Evolutionary conservation across 305 asterid species (phyloP), one percentile per base, ranked within the genome.

Genomic region (Fraxinus sp.): DNA sequence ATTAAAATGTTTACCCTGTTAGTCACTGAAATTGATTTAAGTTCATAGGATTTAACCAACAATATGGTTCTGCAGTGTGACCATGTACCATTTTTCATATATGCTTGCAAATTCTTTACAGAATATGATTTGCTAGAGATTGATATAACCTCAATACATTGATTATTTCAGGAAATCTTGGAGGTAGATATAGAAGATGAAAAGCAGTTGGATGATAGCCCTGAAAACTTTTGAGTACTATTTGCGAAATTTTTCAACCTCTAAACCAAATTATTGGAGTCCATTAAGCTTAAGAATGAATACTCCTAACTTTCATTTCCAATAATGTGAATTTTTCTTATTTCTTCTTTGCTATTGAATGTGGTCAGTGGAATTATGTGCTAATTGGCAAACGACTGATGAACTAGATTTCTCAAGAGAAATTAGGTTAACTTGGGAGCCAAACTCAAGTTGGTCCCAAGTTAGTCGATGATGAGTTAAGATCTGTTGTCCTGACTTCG

Each of bases 141-240:
- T 26, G 11, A 16, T 66, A 26, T 66, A 66, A 66, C 35, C 7
- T 26, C 3, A 36, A 66, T 66, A 1, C 36, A 5, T 22, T 74
- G 4, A 10, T 85, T 49, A 36, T 72, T 37, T 57, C 86, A 94
- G 98, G 98, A 95, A 86, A 95, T 95, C 77, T 87, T 94, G 94
- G 98, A 94, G 91, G 99, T 96, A 30, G 98, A 90, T 57, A 92
- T 96, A 77, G 99, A 96, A 85, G 98, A 94, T 86, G 97, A 93
- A 91, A 91, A 91, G 82, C 99, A 96, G 85, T 82, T 96, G 89
- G 99, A 96, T 89, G 98, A 96, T 76, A 96, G 98, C 91, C 99
- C 98, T 36, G 95, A 87, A 83, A 96, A 93, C 88, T 96, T 93
- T 76, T 96, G 85, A 92, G 35, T 3, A 28, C 74, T 24, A 66